These are phyloP conservation scores for Alternaria tenuissima DNA, from an alignment of 2,329 filamentous ascomycete genomes.

Conservation along the genomic window DNA sequence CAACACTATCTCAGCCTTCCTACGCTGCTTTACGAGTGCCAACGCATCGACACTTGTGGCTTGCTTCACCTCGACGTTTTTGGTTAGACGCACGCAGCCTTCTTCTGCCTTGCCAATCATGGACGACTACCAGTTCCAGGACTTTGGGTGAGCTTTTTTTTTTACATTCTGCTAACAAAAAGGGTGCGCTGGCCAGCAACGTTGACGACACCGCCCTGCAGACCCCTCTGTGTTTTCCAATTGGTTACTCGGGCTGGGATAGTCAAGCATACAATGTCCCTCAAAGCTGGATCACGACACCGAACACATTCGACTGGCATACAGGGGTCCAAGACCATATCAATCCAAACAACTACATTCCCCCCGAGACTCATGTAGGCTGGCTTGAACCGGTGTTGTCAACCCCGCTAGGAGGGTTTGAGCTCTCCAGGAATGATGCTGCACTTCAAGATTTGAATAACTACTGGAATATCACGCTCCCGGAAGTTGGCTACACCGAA, in stretches of 20 bases:
- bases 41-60: not conserved
- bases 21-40: conserved; percentile 3
- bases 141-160: conserved; percentile 9
- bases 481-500: no score
- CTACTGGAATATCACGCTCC: no score
- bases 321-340: not conserved
- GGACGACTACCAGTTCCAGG: not conserved
- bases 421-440: not conserved
- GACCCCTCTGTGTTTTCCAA: no score
- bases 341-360: not conserved
- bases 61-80: conserved; percentile 1
- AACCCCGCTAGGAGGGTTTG: not conserved
- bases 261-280: not conserved
- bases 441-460: no score
- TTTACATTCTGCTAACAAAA: conserved; percentile 10
- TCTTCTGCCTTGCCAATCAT: conserved; percentile 1
- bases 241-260: no score
- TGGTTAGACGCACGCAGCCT: not conserved
- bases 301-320: not conserved
- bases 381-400: not conserved
- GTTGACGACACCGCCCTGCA: no score
- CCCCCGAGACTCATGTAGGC: no score
- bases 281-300: not conserved
- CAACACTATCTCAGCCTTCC: not conserved
- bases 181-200: not conserved